Evolutionary conservation across 495 filamentous ascomycete genomes (phyloP).

Genomic region (Neurospora terricola): DNA sequence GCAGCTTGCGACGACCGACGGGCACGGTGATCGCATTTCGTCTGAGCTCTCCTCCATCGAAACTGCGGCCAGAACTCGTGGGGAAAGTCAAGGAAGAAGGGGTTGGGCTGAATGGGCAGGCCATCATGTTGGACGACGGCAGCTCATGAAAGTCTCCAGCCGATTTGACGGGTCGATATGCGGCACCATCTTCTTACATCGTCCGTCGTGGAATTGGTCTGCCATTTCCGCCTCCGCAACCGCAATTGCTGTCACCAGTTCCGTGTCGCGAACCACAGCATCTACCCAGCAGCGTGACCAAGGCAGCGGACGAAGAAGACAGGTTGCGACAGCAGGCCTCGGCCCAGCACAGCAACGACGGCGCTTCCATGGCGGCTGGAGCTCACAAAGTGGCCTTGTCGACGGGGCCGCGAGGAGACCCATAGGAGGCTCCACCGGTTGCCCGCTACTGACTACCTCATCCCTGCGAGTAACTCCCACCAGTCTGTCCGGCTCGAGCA

Average conservation of each 20-base stretch:
- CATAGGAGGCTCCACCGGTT: neutral
- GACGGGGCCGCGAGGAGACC: neutral
- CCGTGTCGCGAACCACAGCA: neutral
- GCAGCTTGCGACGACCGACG: neutral
- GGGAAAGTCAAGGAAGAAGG: conserved; percentile 15
- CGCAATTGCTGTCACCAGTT: neutral
- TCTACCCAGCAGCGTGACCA: neutral
- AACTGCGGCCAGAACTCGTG: neutral
- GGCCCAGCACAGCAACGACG: neutral
- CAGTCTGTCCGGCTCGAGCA: neutral
- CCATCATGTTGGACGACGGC: conserved; percentile 35
- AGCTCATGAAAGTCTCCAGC: conserved; percentile 43
- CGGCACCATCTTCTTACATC: conserved; percentile 35
- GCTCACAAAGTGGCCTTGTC: neutral
- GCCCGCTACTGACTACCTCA: conserved; percentile 4
- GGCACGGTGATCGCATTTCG: neutral
- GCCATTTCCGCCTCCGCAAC: conserved; percentile 4
- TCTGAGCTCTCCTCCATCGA: neutral
- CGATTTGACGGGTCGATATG: conserved; percentile 44
- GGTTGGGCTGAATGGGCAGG: conserved; percentile 29
- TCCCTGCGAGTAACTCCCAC: conserved; percentile 3
- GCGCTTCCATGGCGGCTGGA: neutral
- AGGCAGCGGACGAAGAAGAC: neutral
- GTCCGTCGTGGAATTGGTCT: conserved; percentile 25
- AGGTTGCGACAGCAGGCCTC: neutral